Evolutionary conservation across 805 yeast genomes (phyloP).

Genomic region (Yamadazyma takamatsuzukensis): DNA sequence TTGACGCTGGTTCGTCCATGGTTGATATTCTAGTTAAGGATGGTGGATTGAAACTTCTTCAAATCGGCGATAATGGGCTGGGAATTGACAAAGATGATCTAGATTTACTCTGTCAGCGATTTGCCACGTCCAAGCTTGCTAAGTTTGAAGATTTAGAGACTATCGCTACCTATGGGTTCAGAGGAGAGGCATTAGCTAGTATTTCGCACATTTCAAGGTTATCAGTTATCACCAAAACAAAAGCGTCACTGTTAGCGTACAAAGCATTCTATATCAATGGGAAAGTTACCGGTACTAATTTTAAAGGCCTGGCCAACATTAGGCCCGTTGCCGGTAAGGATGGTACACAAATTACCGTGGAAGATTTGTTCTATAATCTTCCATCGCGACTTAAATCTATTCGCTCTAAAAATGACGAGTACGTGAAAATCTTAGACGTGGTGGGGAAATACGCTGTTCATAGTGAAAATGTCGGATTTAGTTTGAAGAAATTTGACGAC

Average conservation of each 20-base stretch:
- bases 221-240: constrained; percentile 66
- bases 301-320: constrained; percentile 44
- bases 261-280: constrained; percentile 69
- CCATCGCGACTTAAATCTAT: constrained; percentile 74
- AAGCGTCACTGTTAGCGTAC: constrained; percentile 60
- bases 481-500: constrained; percentile 79
- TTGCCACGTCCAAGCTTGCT: constrained; percentile 82
- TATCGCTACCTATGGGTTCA: constrained; percentile 83
- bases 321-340: constrained; percentile 78
- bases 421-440: constrained; percentile 71
- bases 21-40: constrained; percentile 83
- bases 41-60: constrained; percentile 85
- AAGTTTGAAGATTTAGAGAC: constrained; percentile 70
- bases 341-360: constrained; percentile 84
- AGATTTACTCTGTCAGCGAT: constrained; percentile 79
- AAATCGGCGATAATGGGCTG: constrained; percentile 83
- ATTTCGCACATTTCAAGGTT: constrained; percentile 87
- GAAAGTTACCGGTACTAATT: constrained; percentile 42
- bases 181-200: constrained; percentile 96
- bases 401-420: constrained; percentile 68
- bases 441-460: constrained; percentile 82
- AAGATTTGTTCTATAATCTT: constrained; percentile 84
- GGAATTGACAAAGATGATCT: constrained; percentile 78
- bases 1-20: constrained; percentile 76
- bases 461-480: constrained; percentile 62